phyloP scores from a whole-genome alignment of 345 rosid species.

The Boechera divaricarpa region DNA sequence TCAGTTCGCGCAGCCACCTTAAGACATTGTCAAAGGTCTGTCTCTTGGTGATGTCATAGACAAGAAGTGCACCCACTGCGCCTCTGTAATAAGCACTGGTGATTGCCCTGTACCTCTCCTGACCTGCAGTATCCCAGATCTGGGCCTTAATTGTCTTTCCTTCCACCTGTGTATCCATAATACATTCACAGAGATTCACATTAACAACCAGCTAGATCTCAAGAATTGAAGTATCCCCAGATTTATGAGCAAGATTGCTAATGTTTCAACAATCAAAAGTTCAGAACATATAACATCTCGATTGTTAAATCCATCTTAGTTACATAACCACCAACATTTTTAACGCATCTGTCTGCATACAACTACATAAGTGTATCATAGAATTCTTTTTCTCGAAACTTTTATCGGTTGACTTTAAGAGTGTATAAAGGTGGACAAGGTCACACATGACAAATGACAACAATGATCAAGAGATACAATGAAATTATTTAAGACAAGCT shows the following conservation, averaged over 20 bases:
- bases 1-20: constrained; percentile 77
- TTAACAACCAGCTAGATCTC: constrained; percentile 10
- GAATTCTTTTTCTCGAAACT: neutral
- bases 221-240: neutral
- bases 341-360: neutral
- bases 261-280: constrained; percentile 3
- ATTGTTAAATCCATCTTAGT: neutral
- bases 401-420: constrained; percentile 34
- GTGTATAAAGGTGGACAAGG: constrained; percentile 30
- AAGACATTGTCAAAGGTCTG: constrained; percentile 70
- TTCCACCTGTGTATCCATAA: constrained; percentile 57
- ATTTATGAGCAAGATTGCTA: neutral
- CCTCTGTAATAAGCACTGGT: constrained; percentile 83
- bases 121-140: constrained; percentile 90
- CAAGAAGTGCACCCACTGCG: constrained; percentile 81
- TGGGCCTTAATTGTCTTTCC: constrained; percentile 87
- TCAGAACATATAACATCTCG: neutral
- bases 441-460: constrained; percentile 27
- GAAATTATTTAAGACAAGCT: constrained; percentile 25
- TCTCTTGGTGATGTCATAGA: constrained; percentile 82
- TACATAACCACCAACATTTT: constrained; percentile 1
- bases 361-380: constrained; percentile 7
- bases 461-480: constrained; percentile 3
- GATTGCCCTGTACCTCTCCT: constrained; percentile 74
- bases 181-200: constrained; percentile 9